Evolutionary conservation across 2,329 filamentous ascomycete genomes (phyloP), one percentile per base, ranked within the genome.

Genomic region (Monosporascus sp.): DNA sequence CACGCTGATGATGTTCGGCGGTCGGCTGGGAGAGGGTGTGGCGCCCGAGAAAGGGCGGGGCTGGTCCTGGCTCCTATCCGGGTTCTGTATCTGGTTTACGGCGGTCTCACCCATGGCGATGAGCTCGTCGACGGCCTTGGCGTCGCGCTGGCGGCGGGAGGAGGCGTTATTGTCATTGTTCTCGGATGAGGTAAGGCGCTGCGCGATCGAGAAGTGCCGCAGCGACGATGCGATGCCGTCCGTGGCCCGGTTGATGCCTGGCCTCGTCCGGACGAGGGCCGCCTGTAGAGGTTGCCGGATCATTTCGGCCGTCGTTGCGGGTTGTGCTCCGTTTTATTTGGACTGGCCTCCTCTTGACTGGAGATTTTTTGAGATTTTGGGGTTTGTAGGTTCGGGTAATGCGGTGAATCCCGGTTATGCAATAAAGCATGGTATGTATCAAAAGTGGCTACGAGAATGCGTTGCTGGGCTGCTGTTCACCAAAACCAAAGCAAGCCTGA

Each of bases 1-100:
- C 51, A 76, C 60, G 52, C 74, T 72, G 47, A 78, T 65, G 17
- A 76, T 62, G 54, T 68, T 72, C 24, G 69, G 66, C 2, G 49
- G 37, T 49, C 46, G 40, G 43, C 24, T 40, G n/a, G 40, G 48
- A 40, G 51, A 40, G 28, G 43, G 31, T 24, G 51, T n/a, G 20
- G 46, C 26, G 15, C 31, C 31, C 31, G 31, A 35, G 31, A 14
- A 5, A 35, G 31, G 31, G 31, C 31, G 9, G 31, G 31, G 26
- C 17, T 44, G n/a, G n/a, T 18, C 46, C 24, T 41, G 3, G 14
- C 41, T 20, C 14, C 9, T n/a, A 24, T n/a, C 20, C 2, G 24
- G 11, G 20, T 8, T 11, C 22, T 46, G 43, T 22, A 46, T 14
- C 15, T 45, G 48, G 28, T n/a, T 49, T 26, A 28, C 22, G 3